phyloP scores from a whole-genome alignment of 108 stramenopile genomes.

The Cyclotella cryptica region DNA sequence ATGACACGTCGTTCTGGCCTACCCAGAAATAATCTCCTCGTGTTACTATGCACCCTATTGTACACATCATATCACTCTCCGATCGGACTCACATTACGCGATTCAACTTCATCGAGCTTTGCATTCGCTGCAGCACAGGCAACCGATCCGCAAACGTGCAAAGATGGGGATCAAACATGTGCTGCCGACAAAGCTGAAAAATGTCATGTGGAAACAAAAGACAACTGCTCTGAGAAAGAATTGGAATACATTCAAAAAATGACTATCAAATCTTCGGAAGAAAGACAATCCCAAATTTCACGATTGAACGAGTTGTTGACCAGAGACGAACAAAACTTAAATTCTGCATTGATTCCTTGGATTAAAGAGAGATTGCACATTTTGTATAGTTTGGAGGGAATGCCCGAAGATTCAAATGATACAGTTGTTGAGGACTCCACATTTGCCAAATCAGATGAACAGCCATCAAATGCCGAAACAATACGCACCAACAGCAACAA shows the following conservation, averaged over 20 bases:
- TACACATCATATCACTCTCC: background rate
- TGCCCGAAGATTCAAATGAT: background rate
- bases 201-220: conserved; percentile 7
- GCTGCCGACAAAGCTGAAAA: background rate
- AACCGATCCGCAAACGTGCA: conserved; percentile 4
- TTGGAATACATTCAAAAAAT: conserved; percentile 10
- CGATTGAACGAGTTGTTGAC: conserved; percentile 10
- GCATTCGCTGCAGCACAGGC: conserved; percentile 2
- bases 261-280: conserved; percentile 2
- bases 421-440: background rate
- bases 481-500: background rate
- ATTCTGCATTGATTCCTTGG: conserved; percentile 8
- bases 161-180: conserved; percentile 10
- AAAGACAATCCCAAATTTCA: background rate
- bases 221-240: conserved; percentile 14
- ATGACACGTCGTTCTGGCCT: no score
- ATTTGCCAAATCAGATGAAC: background rate
- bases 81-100: background rate
- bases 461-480: background rate
- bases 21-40: background rate
- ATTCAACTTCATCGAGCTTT: background rate
- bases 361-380: conserved; percentile 17
- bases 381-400: conserved; percentile 12
- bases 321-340: conserved; percentile 7
- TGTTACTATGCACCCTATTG: background rate